Base-by-base conservation (phyloP, 768 basidiomycete species). In the Rhizopogon vesiculosus region DNA sequence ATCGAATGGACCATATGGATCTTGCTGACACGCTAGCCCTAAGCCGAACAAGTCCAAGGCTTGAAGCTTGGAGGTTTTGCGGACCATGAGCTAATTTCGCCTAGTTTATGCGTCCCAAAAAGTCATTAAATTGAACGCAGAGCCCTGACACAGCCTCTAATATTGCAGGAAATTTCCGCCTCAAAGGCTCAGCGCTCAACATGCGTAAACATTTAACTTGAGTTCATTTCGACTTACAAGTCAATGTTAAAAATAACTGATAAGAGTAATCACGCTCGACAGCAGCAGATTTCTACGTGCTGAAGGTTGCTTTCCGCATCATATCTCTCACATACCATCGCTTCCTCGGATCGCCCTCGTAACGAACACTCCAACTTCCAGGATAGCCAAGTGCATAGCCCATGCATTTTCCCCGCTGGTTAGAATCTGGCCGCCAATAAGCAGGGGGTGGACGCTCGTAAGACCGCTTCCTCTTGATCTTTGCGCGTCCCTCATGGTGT, bases 321-420 rank as follows among this genome's bases (percentile, higher is more conserved):
- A 45, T 31, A 49, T 69, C 68, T 31, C 65, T 69, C 7, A 56
- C 50, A 48, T 69, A 71, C 7, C 9, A 51, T 45, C n/a, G 45
- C 15, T 52, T 51, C 38, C n/a, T 51, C 9, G 51, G 54, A 39
- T 55, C 54, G 8, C 54, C 54, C 12, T 55, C 54, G 22, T 55
- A 55, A n/a, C 45, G 22, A 55, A 61, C 49, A 35, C 56, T 60
- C 68, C 66, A 70, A 42, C 54, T 64, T 40, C 68, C 64, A 22
- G 70, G 70, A 59, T 72, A 70, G 0, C 69, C 69, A 15, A 70
- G 33, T 2, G 60, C 69, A 54, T 72, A 70, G 13, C 70, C 69
- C 59, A 64, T 45, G 56, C 66, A 65, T 54, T 62, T 63, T 33
- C 62, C 68, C 19, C 53, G 61, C 45, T 61, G 7, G 5, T 39